A percentile compares a stretch with the other conserved stretches of the same genome.
Conservation (phyloP, 352 stramenopile genomes). For the Phytophthora citricola region DNA sequence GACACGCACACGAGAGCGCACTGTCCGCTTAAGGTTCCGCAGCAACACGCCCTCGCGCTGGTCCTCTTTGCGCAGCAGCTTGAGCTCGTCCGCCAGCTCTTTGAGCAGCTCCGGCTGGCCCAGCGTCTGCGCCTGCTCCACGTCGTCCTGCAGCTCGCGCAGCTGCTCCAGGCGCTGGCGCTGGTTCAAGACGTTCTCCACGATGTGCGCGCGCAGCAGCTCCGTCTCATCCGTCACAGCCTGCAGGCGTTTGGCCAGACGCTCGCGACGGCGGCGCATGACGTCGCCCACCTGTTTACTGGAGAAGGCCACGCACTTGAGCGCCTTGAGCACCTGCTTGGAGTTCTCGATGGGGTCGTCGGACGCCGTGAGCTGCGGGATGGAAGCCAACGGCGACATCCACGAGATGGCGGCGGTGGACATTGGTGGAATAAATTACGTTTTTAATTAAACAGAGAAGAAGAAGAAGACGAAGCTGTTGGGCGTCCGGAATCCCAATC, state of each 20-base stretch:
- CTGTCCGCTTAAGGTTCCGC: conserved; percentile 53
- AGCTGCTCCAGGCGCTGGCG: conserved; percentile 54
- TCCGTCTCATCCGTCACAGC: conserved; percentile 59
- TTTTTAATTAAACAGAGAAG: no score
- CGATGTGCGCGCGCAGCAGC: conserved; percentile 53
- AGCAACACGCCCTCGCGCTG: conserved; percentile 51
- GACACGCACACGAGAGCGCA: conserved; percentile 42
- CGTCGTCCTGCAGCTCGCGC: conserved; percentile 57
- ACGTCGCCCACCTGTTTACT: conserved; percentile 69
- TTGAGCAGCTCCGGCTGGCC: conserved; percentile 57
- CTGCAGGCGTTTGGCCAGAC: conserved; percentile 49
- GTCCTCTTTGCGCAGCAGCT: conserved; percentile 55
- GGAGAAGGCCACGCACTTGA: conserved; percentile 70
- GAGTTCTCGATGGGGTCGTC: conserved; percentile 49
- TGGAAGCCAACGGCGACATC: conserved; percentile 37
- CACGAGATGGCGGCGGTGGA: conserved; percentile 44
- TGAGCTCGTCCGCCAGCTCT: conserved; percentile 56
- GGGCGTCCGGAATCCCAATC: conserved; percentile 15
- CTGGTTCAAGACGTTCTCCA: conserved; percentile 61
- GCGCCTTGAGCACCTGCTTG: conserved; percentile 70
- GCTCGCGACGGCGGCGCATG: conserved; percentile 58
- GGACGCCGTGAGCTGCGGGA: conserved; percentile 30
- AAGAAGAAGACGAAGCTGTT: not conserved
- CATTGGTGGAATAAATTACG: conserved; percentile 18
- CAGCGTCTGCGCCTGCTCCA: conserved; percentile 60